Evolutionary conservation across 1,284 basidiomycete species (phyloP), one percentile per base, ranked within the genome.

Genomic region (Leccinum solheimii): DNA sequence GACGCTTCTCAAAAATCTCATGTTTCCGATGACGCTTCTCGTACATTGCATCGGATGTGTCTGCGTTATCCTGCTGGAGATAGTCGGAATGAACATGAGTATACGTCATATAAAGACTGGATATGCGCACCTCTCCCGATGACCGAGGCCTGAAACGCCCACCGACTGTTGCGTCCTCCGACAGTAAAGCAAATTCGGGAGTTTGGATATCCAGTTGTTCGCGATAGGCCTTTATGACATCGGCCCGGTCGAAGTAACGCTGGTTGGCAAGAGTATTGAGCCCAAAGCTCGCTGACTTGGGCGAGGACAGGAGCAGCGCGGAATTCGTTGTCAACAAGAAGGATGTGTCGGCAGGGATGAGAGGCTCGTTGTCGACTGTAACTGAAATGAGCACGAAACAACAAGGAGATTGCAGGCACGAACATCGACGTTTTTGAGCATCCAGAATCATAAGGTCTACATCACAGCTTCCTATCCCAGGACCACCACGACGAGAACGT

Each of bases 21-120:
- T 91, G 94, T 72, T 92, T 92, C 60, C 87, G 84, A 76, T 97
- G 95, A 45, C 92, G 84, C 62, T 86, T 86, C 73, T 91, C 86
- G 72, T 95, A 97, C n/a, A 85, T 85, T 16, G 85, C 85, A 77
- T 97, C 95, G 4, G 90, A 91, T 2, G 89, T 92, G 74, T 95
- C 93, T 63, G 84, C 80, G 19, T 77, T 75, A 52, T 83, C 81
- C 40, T 74, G 74, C 65, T 68, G 50, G 49, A 52, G 49, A 53
- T n/a, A 54, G 36, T 49, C 16, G 6, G 21, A 34, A 51, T 52
- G 57, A 62, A 63, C 40, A 53, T 72, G 61, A 66, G 49, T 60
- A 55, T 36, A 57, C 49, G 40, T 48, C 49, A 51, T 40, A 57
- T 38, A 60, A 56, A 65, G 66, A 43, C 54, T 57, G 49, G 45